A percentile compares a stretch with the other conserved stretches of the same genome.
Evolutionary conservation across 805 yeast genomes (phyloP).

Genomic region (Candida arabinofermentans): DNA sequence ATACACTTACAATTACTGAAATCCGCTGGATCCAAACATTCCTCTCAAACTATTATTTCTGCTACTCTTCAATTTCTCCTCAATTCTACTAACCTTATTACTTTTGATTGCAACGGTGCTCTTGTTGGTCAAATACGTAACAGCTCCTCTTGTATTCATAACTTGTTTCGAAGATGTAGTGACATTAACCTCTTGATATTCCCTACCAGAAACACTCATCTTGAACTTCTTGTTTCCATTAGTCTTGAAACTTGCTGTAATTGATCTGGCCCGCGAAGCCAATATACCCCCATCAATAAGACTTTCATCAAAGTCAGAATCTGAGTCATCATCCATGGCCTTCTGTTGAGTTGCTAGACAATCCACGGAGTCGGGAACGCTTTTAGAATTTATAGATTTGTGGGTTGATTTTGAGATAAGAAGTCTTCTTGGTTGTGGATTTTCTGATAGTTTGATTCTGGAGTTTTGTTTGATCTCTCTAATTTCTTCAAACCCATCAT

Average conservation of each 20-base stretch:
- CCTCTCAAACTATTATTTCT: slow-evolving; percentile 10
- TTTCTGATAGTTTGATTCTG: slow-evolving; percentile 41
- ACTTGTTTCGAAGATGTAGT: slow-evolving; percentile 25
- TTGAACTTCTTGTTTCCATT: slow-evolving; percentile 11
- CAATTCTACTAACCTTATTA: slow-evolving; percentile 17
- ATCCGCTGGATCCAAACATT: slow-evolving; percentile 14
- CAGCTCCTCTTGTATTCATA: slow-evolving; percentile 24
- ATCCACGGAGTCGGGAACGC: background rate
- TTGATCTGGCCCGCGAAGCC: slow-evolving; percentile 21
- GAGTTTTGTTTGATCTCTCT: slow-evolving; percentile 28
- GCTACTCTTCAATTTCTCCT: slow-evolving; percentile 13
- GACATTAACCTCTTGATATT: slow-evolving; percentile 28
- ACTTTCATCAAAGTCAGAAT: slow-evolving; percentile 5
- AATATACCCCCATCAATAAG: slow-evolving; percentile 22
- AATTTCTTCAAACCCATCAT: slow-evolving; percentile 34
- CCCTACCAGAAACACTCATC: slow-evolving; percentile 22
- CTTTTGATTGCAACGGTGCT: slow-evolving; percentile 5
- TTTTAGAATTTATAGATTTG: background rate
- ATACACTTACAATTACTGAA: slow-evolving; percentile 3
- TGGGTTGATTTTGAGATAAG: slow-evolving; percentile 27
- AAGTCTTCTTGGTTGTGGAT: slow-evolving; percentile 52
- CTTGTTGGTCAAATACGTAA: slow-evolving; percentile 23
- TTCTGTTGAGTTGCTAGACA: too few relatives aligned
- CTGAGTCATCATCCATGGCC: slow-evolving; percentile 4
- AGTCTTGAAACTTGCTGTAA: slow-evolving; percentile 28